Evolutionary conservation across 257 asterid genomes (phyloP), one percentile per base, ranked within the genome.

Genomic region (Gentiana dahurica): DNA sequence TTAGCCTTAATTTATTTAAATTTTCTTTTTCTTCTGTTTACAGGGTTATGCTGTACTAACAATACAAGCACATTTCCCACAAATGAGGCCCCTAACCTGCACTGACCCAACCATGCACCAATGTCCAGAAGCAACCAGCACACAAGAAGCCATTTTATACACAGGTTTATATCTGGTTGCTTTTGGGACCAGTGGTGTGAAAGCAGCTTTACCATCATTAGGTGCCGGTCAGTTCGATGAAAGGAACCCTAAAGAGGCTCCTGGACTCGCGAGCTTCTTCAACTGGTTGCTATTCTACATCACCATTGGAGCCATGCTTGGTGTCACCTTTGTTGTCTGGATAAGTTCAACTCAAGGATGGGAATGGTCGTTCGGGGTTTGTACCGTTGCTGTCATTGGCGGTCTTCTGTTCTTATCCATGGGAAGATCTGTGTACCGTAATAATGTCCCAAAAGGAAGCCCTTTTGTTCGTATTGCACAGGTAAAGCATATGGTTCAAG

Each of bases 171-270:
- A 87, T 52, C 55, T 87, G 39, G 80, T 87, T 3, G 96, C 94
- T 1, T 72, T 84, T 0, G 94, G 96, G 6, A 71, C 61, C 1
- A 73, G 89, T 9, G 94, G 84, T 15, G 60, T 80, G 6, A 84
- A 84, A 70, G 96, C 94, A 1, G 87, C 87, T 5, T 55, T 81
- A 36, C 93, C 94, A 8, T 60, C 92, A 3, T 73, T 84, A 2
- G 94, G 96, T 12, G 94, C 96, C 4, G 96, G 82, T 61, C 94
- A 84, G 49, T 84, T 73, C 9, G 89, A 87, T 35, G 86, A 77
- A 60, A 71, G 61, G 36, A 83, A 83, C 67, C 79, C 89, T 0
- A 63, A 53, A 37, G 84, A 79, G 53, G 81, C 87, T 12, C 56
- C 74, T 59, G 66, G 77, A 34, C 75, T 81, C 3, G 77, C 96